phyloP scores from a whole-genome alignment of 768 basidiomycete genomes.

The Strobilomyces dryophilus region DNA sequence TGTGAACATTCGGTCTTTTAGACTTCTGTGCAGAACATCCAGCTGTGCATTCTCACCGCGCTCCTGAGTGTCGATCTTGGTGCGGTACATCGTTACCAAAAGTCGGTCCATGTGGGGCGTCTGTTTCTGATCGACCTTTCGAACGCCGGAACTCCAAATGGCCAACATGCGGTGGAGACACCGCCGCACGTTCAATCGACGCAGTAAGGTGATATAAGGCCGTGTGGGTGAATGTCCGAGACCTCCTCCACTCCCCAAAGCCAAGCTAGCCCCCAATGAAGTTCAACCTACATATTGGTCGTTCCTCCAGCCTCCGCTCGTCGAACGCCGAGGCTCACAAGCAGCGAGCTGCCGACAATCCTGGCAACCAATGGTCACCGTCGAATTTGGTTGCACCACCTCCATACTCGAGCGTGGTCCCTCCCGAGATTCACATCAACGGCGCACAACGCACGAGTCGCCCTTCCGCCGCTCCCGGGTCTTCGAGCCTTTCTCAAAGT shows the following conservation, averaged over 20 bases:
- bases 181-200: not conserved
- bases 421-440: conserved; percentile 7
- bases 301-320: conserved; percentile 4
- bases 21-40: no score
- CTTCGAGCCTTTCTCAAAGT: conserved; percentile 13
- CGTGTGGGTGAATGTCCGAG: no score
- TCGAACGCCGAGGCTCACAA: conserved; percentile 3
- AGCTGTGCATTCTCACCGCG: not conserved
- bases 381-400: conserved; percentile 17
- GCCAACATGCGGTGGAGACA: not conserved
- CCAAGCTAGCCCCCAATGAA: not conserved
- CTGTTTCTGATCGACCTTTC: conserved; percentile 4
- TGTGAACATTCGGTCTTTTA: not conserved
- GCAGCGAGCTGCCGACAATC: not conserved
- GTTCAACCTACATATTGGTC: conserved; percentile 5
- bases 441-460: not conserved
- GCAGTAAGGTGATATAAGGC: not conserved
- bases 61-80: not conserved
- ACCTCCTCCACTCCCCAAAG: no score
- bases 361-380: not conserved
- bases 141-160: not conserved
- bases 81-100: not conserved
- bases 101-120: no score
- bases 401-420: conserved; percentile 17
- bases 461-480: not conserved